phyloP scores from a whole-genome alignment of 164 flowering plant species.

The Litsea cubeba region DNA sequence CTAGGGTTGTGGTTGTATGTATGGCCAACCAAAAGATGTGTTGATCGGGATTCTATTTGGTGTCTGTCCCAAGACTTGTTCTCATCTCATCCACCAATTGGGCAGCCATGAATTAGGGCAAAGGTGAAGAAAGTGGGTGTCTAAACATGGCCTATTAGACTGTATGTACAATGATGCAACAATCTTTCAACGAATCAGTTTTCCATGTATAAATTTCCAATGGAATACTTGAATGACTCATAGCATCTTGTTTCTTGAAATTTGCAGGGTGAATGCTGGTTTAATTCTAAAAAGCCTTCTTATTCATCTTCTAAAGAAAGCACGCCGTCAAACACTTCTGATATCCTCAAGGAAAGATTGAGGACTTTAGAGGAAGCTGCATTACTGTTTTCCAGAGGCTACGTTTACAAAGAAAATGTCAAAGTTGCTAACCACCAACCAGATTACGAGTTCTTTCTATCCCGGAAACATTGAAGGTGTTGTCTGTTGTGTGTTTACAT shows the following conservation, averaged over 20 bases:
- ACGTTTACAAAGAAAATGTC: slow-evolving; percentile 13
- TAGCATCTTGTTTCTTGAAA: neutral
- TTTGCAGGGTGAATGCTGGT: slow-evolving; percentile 27
- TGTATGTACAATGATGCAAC: too few relatives aligned
- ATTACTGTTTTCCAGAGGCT: slow-evolving; percentile 22
- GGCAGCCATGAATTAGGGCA: too few relatives aligned
- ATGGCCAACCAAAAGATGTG: too few relatives aligned
- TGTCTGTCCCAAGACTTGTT: too few relatives aligned
- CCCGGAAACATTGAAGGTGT: slow-evolving; percentile 15
- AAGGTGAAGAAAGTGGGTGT: neutral
- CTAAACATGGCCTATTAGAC: neutral
- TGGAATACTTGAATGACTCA: too few relatives aligned
- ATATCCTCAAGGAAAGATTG: slow-evolving; percentile 20
- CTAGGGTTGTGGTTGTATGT: too few relatives aligned
- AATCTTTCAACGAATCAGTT: too few relatives aligned
- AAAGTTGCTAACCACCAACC: slow-evolving; percentile 21
- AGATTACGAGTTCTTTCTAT: slow-evolving; percentile 27
- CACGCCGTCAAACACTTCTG: slow-evolving; percentile 9
- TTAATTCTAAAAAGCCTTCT: slow-evolving; percentile 12
- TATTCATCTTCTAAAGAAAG: slow-evolving; percentile 6
- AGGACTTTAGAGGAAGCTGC: slow-evolving; percentile 25
- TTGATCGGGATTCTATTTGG: too few relatives aligned
- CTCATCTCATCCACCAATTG: too few relatives aligned
- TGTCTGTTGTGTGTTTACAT: too few relatives aligned
- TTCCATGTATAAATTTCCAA: too few relatives aligned